phyloP scores from a whole-genome alignment of 1,139 yeast genomes.

The Saccharomycopsis crataegensis region DNA sequence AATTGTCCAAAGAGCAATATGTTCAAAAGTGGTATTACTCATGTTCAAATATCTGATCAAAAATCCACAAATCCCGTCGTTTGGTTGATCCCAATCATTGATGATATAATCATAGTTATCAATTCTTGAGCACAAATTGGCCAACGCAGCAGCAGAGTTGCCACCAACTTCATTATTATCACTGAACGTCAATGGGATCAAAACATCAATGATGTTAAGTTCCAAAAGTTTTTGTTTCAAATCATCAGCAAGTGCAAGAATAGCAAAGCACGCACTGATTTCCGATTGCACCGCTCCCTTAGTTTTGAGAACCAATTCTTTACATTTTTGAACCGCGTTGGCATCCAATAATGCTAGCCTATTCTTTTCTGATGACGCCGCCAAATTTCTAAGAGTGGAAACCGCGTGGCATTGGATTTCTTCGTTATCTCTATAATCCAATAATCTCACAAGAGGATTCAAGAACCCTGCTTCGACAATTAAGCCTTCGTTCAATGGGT shows the following conservation, averaged over 20 bases:
- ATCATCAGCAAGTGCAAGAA: constrained; percentile 92
- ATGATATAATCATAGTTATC: constrained; percentile 75
- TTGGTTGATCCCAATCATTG: constrained; percentile 71
- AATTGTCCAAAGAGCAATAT: constrained; percentile 96
- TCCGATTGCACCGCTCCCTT: constrained; percentile 92
- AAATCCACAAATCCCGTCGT: constrained; percentile 82
- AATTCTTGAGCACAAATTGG: constrained; percentile 88
- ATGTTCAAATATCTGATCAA: constrained; percentile 72
- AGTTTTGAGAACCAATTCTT: constrained; percentile 74
- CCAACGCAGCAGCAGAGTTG: constrained; percentile 96
- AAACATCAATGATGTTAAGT: constrained; percentile 78
- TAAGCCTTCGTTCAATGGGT: constrained; percentile 90
- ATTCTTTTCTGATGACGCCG: constrained; percentile 91
- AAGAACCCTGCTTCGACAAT: constrained; percentile 95
- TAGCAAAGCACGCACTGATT: constrained; percentile 95
- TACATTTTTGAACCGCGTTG: constrained; percentile 92
- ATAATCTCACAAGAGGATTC: constrained; percentile 76
- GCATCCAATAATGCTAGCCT: constrained; percentile 88
- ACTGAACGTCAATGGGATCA: constrained; percentile 85
- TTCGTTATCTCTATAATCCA: constrained; percentile 82
- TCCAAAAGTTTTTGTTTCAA: constrained; percentile 80
- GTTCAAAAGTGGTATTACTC: constrained; percentile 94
- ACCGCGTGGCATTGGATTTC: constrained; percentile 98
- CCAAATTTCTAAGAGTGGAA: constrained; percentile 88
- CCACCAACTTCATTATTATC: constrained; percentile 95